A percentile compares a stretch with the other conserved stretches of the same genome.
These are phyloP conservation scores for Penicillium herquei DNA, from an alignment of 495 filamentous ascomycete species.

Conservation along the genomic window DNA sequence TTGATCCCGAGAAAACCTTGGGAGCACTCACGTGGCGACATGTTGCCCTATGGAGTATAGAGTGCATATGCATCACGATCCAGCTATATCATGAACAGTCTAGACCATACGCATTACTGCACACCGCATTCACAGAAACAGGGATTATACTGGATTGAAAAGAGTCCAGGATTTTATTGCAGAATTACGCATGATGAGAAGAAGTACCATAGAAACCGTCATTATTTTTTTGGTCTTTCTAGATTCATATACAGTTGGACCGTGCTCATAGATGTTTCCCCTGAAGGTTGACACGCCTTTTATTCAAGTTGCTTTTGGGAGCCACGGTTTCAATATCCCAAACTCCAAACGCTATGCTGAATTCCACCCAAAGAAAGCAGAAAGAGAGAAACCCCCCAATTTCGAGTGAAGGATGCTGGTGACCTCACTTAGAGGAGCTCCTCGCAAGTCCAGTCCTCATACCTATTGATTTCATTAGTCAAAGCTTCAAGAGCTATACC, in stretches of 20 bases:
- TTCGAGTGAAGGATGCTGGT: slow-evolving; percentile 4
- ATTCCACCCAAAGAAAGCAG: slow-evolving; percentile 21
- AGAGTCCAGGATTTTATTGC: not conserved
- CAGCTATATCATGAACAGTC: too few species aligned
- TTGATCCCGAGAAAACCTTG: not conserved
- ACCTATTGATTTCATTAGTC: slow-evolving; percentile 51
- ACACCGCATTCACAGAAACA: too few species aligned
- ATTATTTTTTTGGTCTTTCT: slow-evolving; percentile 26
- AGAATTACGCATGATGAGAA: not conserved
- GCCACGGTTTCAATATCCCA: slow-evolving; percentile 24
- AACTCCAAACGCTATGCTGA: slow-evolving; percentile 45
- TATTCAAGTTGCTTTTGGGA: slow-evolving; percentile 13
- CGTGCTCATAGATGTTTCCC: slow-evolving; percentile 11
- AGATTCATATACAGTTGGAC: slow-evolving; percentile 24
- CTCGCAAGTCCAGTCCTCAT: slow-evolving; percentile 99
- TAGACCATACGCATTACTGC: too few species aligned
- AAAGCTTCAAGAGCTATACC: not conserved
- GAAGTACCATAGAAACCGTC: slow-evolving; percentile 10
- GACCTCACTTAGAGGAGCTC: slow-evolving; percentile 62
- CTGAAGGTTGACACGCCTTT: slow-evolving; percentile 5
- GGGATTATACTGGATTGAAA: too few species aligned
- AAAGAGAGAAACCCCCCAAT: slow-evolving; percentile 18
- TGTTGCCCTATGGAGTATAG: not conserved
- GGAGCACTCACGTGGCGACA: not conserved
- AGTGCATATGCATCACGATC: too few species aligned